Evolutionary conservation across 192 early-diverging fungal genomes (phyloP), one percentile per base, ranked within the genome.

Genomic region (Backusella westeae): DNA sequence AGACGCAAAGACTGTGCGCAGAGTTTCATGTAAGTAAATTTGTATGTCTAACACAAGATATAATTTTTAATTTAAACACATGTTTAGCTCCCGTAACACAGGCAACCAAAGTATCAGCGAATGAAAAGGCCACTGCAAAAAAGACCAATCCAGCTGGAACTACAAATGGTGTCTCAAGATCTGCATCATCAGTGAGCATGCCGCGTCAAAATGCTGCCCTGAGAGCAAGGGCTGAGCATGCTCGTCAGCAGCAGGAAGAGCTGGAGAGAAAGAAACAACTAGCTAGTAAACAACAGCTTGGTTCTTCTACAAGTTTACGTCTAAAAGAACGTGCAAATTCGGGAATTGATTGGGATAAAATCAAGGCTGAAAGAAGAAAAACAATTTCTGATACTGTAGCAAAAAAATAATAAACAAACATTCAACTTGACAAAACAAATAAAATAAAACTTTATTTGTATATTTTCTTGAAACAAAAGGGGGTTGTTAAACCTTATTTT

Each of bases 151-250:
- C 12, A 63, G 21, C 9, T 56, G 53, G 23, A 29, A 29, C 21
- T 29, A 63, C 23, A 63, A 63, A 63, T 63, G 56, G 21, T 1
- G 23, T 14, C 26, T 29, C 56, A 63, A 63, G 56, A 29, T 63
- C 56, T 14, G 23, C 53, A 19, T 21, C 76, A 4, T 76, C 75
- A 34, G 59, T 36, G 4, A 41, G 35, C 1, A 65, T 42, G 23
- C 78, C 78, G 26, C 66, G 73, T 8, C 78, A 73, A 23, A 79
- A 73, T 34, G 78, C 78, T 4, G 73, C 78, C 1, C 66, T 79
- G 2, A 34, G 78, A n/a, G 78, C 78, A 14, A 67, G 78, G 36
- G 68, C 73, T 12, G 73, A 79, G 41, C 73, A 74, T 67, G 78
- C 78, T 15, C 41, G 52, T 23, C 72, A 74, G 56, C 78, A 70